Base-by-base conservation (phyloP, 2,329 filamentous ascomycete genomes). In the Cladosporium cucumerinum region DNA sequence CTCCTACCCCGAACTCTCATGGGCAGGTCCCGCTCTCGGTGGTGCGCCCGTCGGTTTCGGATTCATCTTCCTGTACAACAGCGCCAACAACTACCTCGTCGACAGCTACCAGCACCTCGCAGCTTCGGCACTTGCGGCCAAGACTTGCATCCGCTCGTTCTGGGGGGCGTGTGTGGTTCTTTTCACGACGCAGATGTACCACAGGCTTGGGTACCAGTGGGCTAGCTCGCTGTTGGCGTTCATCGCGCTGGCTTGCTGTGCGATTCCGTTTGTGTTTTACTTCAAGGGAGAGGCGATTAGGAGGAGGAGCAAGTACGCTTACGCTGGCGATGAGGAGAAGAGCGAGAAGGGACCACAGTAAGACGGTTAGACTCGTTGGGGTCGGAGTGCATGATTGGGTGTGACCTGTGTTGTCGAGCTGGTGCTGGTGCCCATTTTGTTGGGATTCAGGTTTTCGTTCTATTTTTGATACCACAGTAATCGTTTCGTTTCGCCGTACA, bases 241-340 rank as follows among this genome's bases (percentile, higher is more conserved):
- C 70, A 82, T 96, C 69, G 86, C 84, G 18, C 79, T 96, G 6
- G 89, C 86, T 0, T 65, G 74, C 14, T 65, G 72, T 25, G 72
- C 73, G 5, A 67, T 69, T 11, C 73, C 74, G 14, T 66, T 76
- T 6, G 51, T 76, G 2, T 75, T 75, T 61, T 75, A 71, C 60
- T 66, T 68, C 21, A 74, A 72, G 64, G 73, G 73, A 11, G 66
- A 63, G 49, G 70, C 58, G 65, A 72, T 75, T 12, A 60, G 69
- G 34, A 66, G 65, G 26, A 52, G 58, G 68, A 72, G 70, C 32
- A 69, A 66, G 57, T 73, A 67, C 54, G 68, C 68, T 36, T 96
- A 91, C 69, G 76, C 77, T 25, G 82, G 82, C 16, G 59, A 61
- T 16, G 59, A 85, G 62, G 84, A 86, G 73, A 73, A 74, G 49